Evolutionary conservation across 306 rosid species (phyloP).

Genomic region (Adenanthera pavonina): DNA sequence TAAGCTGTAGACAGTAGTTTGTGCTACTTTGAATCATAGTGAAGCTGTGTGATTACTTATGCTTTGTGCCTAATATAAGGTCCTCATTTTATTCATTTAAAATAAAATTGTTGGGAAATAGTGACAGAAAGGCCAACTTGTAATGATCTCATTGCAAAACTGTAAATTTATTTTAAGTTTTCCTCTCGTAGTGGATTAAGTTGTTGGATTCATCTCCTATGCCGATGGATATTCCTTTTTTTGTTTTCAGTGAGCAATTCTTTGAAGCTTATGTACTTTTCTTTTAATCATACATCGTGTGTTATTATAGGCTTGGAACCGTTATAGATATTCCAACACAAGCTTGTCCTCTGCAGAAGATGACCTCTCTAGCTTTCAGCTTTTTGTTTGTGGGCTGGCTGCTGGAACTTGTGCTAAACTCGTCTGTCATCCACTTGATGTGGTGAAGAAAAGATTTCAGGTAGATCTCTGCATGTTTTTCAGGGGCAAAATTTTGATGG

Average conservation of each 20-base stretch:
- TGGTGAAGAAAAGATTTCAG: constrained; percentile 98
- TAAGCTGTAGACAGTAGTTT: constrained; percentile 16
- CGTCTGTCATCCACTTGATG: constrained; percentile 98
- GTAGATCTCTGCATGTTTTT: constrained; percentile 43
- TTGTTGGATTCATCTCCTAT: not conserved
- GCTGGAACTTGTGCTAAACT: constrained; percentile 97
- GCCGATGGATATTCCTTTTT: not conserved
- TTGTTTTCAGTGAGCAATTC: not conserved
- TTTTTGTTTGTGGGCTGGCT: constrained; percentile 83
- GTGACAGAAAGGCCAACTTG: not conserved
- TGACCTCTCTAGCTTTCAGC: constrained; percentile 77
- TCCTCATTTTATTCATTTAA: constrained; percentile 20
- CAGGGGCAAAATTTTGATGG: not conserved
- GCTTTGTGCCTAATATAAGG: constrained; percentile 3
- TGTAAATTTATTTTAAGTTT: not conserved
- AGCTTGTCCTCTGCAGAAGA: constrained; percentile 39
- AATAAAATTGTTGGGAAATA: constrained; percentile 10
- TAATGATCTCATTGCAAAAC: not conserved
- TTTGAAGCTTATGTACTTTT: not conserved
- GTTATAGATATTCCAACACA: constrained; percentile 39
- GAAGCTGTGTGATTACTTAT: constrained; percentile 2
- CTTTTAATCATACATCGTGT: constrained; percentile 6
- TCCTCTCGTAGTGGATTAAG: not conserved
- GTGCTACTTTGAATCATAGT: not conserved
- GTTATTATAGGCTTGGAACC: constrained; percentile 73